These are phyloP conservation scores for Puccinia polysora DNA, from an alignment of 1,284 basidiomycete species.

Conservation along the genomic window DNA sequence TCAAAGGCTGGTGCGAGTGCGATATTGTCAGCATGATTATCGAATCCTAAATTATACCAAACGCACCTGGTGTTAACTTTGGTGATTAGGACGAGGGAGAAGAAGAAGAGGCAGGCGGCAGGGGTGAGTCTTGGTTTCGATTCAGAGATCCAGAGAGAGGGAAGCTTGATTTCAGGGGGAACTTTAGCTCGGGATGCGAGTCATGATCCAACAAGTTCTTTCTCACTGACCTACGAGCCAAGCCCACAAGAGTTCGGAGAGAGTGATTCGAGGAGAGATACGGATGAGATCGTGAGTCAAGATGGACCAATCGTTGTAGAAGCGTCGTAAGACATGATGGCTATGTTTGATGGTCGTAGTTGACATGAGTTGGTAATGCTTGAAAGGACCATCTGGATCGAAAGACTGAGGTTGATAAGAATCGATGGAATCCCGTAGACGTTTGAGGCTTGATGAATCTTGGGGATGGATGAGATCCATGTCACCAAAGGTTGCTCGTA, in stretches of 20 bases:
- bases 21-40: constrained; percentile 46
- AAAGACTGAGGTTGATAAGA: background rate
- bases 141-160: background rate
- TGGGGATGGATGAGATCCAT: background rate
- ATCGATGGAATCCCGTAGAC: background rate
- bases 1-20: constrained; percentile 49
- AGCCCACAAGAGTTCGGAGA: constrained; percentile 18
- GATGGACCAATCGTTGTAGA: constrained; percentile 25
- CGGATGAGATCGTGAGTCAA: background rate
- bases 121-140: background rate
- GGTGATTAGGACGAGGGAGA: background rate
- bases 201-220: too few relatives aligned
- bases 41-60: constrained; percentile 46
- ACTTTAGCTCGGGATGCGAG: background rate
- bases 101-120: background rate
- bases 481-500: background rate
- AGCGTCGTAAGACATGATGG: constrained; percentile 8
- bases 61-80: constrained; percentile 50
- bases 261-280: background rate
- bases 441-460: background rate
- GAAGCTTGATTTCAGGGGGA: background rate
- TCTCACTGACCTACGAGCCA: constrained; percentile 18
- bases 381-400: background rate
- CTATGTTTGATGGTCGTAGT: background rate
- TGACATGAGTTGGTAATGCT: constrained; percentile 11